Base-by-base conservation (phyloP, 208 protist species). In the Leishmania major region DNA sequence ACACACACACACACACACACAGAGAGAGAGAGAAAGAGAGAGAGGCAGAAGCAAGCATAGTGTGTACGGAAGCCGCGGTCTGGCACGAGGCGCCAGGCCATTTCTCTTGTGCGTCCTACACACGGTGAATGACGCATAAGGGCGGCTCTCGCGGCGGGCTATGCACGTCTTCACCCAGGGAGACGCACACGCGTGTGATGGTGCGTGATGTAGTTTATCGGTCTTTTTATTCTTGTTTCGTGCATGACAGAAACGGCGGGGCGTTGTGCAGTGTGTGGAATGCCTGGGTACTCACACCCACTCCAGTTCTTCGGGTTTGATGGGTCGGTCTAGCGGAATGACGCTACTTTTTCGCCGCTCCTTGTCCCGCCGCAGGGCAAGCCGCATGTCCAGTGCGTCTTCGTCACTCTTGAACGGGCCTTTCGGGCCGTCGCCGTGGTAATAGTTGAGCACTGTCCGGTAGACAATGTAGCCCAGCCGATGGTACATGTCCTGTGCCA, bases 401-500 rank as follows among this genome's bases (percentile, higher is more conserved):
- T 99, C 97, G 81, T 93, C 90, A 28, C 85, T 83, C 69, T 92
- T 95, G 77, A 94, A 90, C 0, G 83, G 86, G 0, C 92, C 88
- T 70, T 89, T 92, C 0, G 87, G 74, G 0, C 90, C 92, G 62
- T 92, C 89, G 11, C 92, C 91, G n/a, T 69, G 80, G 75, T 98
- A 98, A 81, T 98, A 99, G 28, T 79, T 66, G 11, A 97, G 85
- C 25, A 98, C 98, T 0, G 92, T 93, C 8, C 99, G 92, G 86
- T 99, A 99, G 0, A 99, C 89, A 78, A 96, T 92, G 90, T 99
- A 99, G 10, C 99, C 99, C 45, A 99, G 88, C 70, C 97, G 96
- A 43, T 96, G 86, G 87, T 99, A 99, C 99, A 99, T 99, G 70
- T 93, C 91, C 78, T 99, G 97, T 0, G 99, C 99, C 6, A 99